Conservation (phyloP, 1,284 basidiomycete genomes). For the Xerocomus amazonicus region DNA sequence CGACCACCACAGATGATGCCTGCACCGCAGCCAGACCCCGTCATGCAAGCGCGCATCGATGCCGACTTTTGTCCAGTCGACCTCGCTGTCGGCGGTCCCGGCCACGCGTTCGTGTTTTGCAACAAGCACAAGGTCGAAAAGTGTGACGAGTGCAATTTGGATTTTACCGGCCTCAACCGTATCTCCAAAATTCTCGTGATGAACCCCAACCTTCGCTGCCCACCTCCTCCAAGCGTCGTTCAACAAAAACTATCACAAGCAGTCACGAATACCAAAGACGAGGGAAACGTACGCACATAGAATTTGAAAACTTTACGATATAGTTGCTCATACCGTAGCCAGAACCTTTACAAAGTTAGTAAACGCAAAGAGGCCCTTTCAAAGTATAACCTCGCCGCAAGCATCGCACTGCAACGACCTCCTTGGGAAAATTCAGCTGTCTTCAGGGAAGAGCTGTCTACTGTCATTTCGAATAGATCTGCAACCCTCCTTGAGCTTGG, state of each 20-base stretch:
- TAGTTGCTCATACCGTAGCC: slow-evolving; percentile 12
- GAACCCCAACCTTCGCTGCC: slow-evolving; percentile 73
- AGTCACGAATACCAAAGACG: slow-evolving; percentile 79
- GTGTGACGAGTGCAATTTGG: slow-evolving; percentile 66
- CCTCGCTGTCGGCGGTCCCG: slow-evolving; percentile 51
- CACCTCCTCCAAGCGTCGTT: slow-evolving; percentile 77
- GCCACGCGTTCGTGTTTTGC: slow-evolving; percentile 55
- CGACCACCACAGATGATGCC: slow-evolving; percentile 36
- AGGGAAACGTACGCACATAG: slow-evolving; percentile 70
- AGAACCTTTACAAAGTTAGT: slow-evolving; percentile 77
- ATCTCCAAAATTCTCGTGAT: slow-evolving; percentile 66
- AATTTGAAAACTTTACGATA: slow-evolving; percentile 1
- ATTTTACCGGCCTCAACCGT: slow-evolving; percentile 69
- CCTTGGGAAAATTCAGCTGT: slow-evolving; percentile 86
- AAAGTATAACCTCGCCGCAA: slow-evolving; percentile 82
- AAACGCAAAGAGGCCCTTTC: slow-evolving; percentile 75
- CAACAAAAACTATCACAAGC: slow-evolving; percentile 71
- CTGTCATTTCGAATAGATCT: slow-evolving; percentile 87
- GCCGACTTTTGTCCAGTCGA: slow-evolving; percentile 62
- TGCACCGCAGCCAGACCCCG: slow-evolving; percentile 56
- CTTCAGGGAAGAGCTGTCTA: slow-evolving; percentile 86
- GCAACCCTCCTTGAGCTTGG: slow-evolving; percentile 79
- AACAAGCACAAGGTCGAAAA: slow-evolving; percentile 61
- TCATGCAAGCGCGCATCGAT: slow-evolving; percentile 71
- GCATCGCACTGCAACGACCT: slow-evolving; percentile 79